A percentile compares a stretch with the other conserved stretches of the same genome.
Evolutionary conservation across 495 filamentous ascomycete genomes (phyloP).

Genomic region (Hypoxylon fragiforme): DNA sequence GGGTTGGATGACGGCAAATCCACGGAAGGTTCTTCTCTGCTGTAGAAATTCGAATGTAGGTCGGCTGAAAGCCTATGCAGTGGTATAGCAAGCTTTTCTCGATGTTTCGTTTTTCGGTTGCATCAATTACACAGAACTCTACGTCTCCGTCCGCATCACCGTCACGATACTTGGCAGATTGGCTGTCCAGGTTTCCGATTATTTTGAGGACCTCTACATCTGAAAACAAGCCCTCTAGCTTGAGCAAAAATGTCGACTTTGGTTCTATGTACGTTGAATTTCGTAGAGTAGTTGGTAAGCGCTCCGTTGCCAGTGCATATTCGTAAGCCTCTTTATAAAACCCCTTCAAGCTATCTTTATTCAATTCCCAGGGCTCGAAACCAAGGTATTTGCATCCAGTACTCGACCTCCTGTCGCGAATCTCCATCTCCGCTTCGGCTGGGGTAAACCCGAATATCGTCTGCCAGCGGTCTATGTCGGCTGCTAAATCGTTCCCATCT

Average conservation of each 20-base stretch:
- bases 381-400: too few relatives aligned
- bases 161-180: conserved; percentile 5
- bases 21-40: conserved; percentile 44
- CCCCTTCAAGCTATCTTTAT: too few relatives aligned
- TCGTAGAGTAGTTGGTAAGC: not conserved
- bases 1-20: conserved; percentile 39
- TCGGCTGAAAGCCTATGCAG: conserved; percentile 24
- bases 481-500: too few relatives aligned
- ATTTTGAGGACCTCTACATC: too few relatives aligned
- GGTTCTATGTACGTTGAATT: not conserved
- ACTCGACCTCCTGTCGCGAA: too few relatives aligned
- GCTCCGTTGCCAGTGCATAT: not conserved
- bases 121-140: conserved; percentile 31
- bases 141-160: conserved; percentile 12
- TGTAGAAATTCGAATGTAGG: conserved; percentile 36
- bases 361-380: too few relatives aligned
- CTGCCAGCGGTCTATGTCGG: too few relatives aligned
- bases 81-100: conserved; percentile 16
- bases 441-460: too few relatives aligned
- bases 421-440: too few relatives aligned
- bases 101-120: conserved; percentile 17
- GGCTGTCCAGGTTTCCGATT: not conserved
- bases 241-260: conserved; percentile 34
- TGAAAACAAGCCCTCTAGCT: too few relatives aligned
- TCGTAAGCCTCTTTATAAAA: too few relatives aligned